Percentiles rank a stretch among this genome's conserved stretches.
phyloP scores from a whole-genome alignment of 2,329 filamentous ascomycete genomes.

The Bimuria novae-zelandiae region DNA sequence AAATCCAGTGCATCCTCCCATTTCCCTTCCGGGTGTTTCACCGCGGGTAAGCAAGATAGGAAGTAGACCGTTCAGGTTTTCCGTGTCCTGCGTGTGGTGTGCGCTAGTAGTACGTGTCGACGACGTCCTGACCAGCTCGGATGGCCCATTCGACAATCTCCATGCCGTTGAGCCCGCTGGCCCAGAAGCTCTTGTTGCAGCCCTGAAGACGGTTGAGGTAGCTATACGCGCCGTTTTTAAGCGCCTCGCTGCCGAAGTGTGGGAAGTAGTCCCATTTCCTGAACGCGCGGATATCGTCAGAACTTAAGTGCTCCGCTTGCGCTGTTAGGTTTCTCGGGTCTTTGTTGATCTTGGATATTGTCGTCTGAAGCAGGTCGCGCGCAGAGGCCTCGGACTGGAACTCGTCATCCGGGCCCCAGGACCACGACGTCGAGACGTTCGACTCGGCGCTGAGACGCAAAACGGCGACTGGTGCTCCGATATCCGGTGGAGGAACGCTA shows the following conservation, averaged over 20 bases:
- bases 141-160: constrained; percentile 47
- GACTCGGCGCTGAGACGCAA: constrained; percentile 36
- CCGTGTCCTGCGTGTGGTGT: background rate
- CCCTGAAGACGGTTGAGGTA: constrained; percentile 43
- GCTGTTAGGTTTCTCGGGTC: constrained; percentile 41
- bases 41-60: background rate
- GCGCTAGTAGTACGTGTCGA: constrained; percentile 38
- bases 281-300: constrained; percentile 39
- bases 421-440: constrained; percentile 43
- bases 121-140: constrained; percentile 40
- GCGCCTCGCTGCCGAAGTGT: constrained; percentile 37
- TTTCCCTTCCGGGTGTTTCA: constrained; percentile 2
- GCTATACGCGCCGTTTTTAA: constrained; percentile 34
- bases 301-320: constrained; percentile 20
- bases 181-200: constrained; percentile 44
- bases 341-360: constrained; percentile 41
- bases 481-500: constrained; percentile 36
- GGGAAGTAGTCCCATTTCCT: constrained; percentile 48
- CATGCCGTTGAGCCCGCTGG: constrained; percentile 44
- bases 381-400: constrained; percentile 35
- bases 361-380: constrained; percentile 32
- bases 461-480: constrained; percentile 41
- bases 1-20: constrained; percentile 1
- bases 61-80: no score
- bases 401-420: constrained; percentile 42